Percentiles rank a stretch among this genome's conserved stretches.
Conservation (phyloP, 805 yeast genomes). For the Starmera dryadoides region DNA sequence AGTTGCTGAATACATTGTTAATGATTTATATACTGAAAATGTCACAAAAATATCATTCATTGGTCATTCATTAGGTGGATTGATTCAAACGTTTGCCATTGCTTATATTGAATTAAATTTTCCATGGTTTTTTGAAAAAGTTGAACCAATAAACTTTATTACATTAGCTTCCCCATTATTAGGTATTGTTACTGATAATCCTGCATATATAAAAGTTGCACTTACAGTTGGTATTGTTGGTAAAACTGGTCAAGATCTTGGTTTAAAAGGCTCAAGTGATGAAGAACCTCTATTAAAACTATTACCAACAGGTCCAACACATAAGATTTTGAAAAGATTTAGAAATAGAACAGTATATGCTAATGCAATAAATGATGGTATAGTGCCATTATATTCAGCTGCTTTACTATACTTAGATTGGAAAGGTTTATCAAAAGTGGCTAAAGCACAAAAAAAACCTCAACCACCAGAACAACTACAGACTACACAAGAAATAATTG, state of each 20-base stretch:
- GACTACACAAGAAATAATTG: neutral
- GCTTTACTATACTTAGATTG: slow-evolving; percentile 62
- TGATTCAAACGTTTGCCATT: slow-evolving; percentile 69
- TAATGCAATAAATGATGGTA: slow-evolving; percentile 72
- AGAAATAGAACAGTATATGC: slow-evolving; percentile 67
- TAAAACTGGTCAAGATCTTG: slow-evolving; percentile 73
- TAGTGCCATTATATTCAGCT: slow-evolving; percentile 72
- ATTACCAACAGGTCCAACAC: slow-evolving; percentile 65
- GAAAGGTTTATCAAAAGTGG: slow-evolving; percentile 14
- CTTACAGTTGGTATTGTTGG: slow-evolving; percentile 73
- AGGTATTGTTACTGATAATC: slow-evolving; percentile 75
- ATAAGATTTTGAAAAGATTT: slow-evolving; percentile 47
- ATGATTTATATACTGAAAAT: slow-evolving; percentile 36
- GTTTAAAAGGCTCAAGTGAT: slow-evolving; percentile 39
- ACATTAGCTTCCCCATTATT: slow-evolving; percentile 69
- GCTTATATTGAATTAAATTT: slow-evolving; percentile 62
- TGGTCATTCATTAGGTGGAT: slow-evolving; percentile 77
- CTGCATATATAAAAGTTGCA: slow-evolving; percentile 63
- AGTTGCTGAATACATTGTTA: slow-evolving; percentile 57
- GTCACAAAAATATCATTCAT: slow-evolving; percentile 58
- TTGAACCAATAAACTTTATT: slow-evolving; percentile 61
- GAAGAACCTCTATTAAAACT: slow-evolving; percentile 49
- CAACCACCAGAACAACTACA: neutral
- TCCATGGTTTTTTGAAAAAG: slow-evolving; percentile 58
- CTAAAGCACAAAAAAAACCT: slow-evolving; percentile 1